Base-by-base conservation (phyloP, 345 rosid genomes). In the Lagerstroemia speciosa region DNA sequence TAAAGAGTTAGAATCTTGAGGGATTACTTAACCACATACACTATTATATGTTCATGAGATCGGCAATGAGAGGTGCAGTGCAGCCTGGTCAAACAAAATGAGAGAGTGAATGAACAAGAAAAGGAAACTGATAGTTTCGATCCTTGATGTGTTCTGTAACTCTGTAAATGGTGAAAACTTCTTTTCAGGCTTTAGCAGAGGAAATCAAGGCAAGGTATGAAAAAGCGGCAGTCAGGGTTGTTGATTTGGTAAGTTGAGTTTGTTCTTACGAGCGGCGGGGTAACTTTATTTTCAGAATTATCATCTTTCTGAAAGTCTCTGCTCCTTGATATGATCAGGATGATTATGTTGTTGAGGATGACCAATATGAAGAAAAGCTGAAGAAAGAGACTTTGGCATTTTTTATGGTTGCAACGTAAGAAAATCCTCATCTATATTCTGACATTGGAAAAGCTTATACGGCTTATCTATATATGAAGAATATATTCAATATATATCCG, bases 321-420 rank as follows among this genome's bases (percentile, higher is more conserved):
- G 69, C 43, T 32, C 57, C 62, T 32, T 64, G 53, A 36, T 69
- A 62, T 55, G 15, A 62, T 63, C 27, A 95, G 99, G 99, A 95
- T 66, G 99, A 95, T 77, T 95, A 92, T 69, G 97, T 97, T 0
- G 94, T 77, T 1, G 98, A 95, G 73, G 98, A 95, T 52, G 98
- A 95, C 53, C 96, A 89, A 74, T 95, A 95, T 72, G 92, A 86
- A 77, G 89, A 83, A 79, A 92, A 95, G 73, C 72, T 95, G 76
- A 92, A 87, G 84, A 92, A 87, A 71, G 99, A 95, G 76, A 79
- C 67, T 73, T 65, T 87, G 36, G 96, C 80, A 74, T 75, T 95
- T 78, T 90, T 95, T 83, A 88, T 95, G 80, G 78, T 95, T 67
- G 98, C 99, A 64, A 92, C 98, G 99, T 95, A 72, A 80, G 98